These are phyloP conservation scores for Gnaphalium uliginosum DNA, from an alignment of 129 eudicot species.

Conservation along the genomic window DNA sequence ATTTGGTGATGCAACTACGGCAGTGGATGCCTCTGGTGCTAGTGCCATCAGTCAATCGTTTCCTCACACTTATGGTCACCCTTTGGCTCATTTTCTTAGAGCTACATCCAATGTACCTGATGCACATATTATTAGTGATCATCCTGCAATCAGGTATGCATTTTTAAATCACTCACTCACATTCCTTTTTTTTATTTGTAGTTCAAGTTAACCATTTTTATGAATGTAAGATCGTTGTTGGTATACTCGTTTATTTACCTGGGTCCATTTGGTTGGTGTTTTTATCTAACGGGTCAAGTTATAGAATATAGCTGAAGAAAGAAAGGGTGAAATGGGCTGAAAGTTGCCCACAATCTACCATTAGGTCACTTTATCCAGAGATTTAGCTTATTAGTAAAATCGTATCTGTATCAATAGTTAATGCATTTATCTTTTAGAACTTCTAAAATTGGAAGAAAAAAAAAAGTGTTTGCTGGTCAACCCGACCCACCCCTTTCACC, in stretches of 20 bases:
- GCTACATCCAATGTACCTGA: constrained; percentile 82
- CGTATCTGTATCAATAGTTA: not conserved
- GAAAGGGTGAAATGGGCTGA: not conserved
- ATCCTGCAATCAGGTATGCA: constrained; percentile 75
- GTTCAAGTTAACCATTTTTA: not conserved
- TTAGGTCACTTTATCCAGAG: not conserved
- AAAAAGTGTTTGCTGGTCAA: too few relatives aligned
- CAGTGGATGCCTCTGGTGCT: constrained; percentile 69
- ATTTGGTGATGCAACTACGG: constrained; percentile 84
- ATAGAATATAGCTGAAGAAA: not conserved
- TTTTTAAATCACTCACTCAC: not conserved
- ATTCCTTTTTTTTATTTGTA: not conserved
- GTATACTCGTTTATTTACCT: not conserved
- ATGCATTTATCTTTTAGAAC: not conserved
- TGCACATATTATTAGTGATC: constrained; percentile 83
- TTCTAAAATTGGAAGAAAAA: too few relatives aligned
- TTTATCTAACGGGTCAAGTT: not conserved
- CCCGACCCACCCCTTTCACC: not conserved
- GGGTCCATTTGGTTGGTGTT: not conserved
- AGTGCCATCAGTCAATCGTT: constrained; percentile 69
- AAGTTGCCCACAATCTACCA: not conserved
- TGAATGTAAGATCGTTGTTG: not conserved
- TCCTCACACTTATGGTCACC: constrained; percentile 96
- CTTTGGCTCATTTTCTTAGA: constrained; percentile 90
- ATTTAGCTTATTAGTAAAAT: not conserved